A percentile compares a stretch with the other conserved stretches of the same genome.
Conservation (phyloP, 2,329 filamentous ascomycete genomes). For the Lecanicillium sp. region DNA sequence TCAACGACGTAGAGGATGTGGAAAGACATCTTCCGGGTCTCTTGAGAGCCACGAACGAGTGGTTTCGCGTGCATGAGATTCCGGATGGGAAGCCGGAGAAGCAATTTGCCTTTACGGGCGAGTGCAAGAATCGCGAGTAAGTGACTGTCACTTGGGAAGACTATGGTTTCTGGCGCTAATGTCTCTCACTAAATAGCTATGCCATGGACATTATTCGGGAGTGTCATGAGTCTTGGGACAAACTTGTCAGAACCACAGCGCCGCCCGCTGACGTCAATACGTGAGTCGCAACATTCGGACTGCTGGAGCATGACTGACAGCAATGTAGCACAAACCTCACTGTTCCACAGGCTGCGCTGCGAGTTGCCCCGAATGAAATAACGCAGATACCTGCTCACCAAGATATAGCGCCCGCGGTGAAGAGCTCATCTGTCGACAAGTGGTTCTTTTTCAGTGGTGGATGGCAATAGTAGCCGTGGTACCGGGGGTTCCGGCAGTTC, state of each 20-base stretch:
- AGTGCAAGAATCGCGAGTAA: constrained; percentile 99
- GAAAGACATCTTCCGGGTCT: constrained; percentile 97
- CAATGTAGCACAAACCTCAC: constrained; percentile 68
- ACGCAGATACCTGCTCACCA: constrained; percentile 71
- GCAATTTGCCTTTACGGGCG: constrained; percentile 99
- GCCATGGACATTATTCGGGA: constrained; percentile 93
- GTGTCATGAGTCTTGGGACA: constrained; percentile 96
- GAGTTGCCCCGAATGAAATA: constrained; percentile 61
- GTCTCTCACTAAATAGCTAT: constrained; percentile 56
- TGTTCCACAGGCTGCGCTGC: constrained; percentile 65
- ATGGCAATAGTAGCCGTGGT: too few species aligned
- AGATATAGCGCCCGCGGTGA: constrained; percentile 73
- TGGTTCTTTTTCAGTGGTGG: constrained; percentile 99
- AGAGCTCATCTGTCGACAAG: constrained; percentile 97
- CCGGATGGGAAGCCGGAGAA: constrained; percentile 99
- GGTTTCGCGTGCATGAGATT: constrained; percentile 99
- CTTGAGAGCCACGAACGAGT: constrained; percentile 96
- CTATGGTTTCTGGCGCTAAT: constrained; percentile 4
- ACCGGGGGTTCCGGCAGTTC: too few species aligned
- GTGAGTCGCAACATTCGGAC: constrained; percentile 51
- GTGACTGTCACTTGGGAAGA: constrained; percentile 18
- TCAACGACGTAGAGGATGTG: constrained; percentile 98
- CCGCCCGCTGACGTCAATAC: constrained; percentile 68
- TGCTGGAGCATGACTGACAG: constrained; percentile 20
- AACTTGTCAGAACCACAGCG: constrained; percentile 86